Conservation (phyloP, 352 stramenopile genomes). For the Globisporangium abappressorium region DNA sequence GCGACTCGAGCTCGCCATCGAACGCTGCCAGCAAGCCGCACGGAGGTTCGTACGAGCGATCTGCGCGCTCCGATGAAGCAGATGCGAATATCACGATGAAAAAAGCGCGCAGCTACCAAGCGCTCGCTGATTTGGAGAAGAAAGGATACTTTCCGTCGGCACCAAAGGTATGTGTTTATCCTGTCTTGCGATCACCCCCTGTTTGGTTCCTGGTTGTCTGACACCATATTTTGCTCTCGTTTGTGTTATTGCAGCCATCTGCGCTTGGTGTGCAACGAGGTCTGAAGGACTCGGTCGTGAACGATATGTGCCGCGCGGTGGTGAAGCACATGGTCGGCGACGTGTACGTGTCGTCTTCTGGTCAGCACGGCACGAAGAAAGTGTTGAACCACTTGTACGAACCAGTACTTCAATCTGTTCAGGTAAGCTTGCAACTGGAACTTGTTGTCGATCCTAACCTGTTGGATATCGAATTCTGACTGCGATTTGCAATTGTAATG, state of each 20-base stretch:
- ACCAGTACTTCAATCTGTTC: constrained; percentile 81
- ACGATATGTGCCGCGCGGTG: constrained; percentile 85
- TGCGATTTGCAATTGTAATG: background rate
- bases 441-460: background rate
- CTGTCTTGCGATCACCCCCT: background rate
- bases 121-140: constrained; percentile 79
- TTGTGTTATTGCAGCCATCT: constrained; percentile 34
- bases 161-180: constrained; percentile 35
- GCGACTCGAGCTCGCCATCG: constrained; percentile 11
- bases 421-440: constrained; percentile 20
- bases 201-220: background rate
- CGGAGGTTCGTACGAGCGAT: constrained; percentile 61
- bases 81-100: constrained; percentile 53
- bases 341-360: constrained; percentile 74
- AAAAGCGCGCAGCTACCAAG: constrained; percentile 77
- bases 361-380: constrained; percentile 64
- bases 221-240: background rate
- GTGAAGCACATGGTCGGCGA: constrained; percentile 89
- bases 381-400: constrained; percentile 86
- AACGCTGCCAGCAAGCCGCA: constrained; percentile 26
- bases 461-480: background rate
- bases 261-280: constrained; percentile 77
- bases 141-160: constrained; percentile 78
- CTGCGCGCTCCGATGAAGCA: constrained; percentile 12
- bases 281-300: constrained; percentile 84